Conservation (phyloP, 768 basidiomycete species). For the Leccinum barrowsii region DNA sequence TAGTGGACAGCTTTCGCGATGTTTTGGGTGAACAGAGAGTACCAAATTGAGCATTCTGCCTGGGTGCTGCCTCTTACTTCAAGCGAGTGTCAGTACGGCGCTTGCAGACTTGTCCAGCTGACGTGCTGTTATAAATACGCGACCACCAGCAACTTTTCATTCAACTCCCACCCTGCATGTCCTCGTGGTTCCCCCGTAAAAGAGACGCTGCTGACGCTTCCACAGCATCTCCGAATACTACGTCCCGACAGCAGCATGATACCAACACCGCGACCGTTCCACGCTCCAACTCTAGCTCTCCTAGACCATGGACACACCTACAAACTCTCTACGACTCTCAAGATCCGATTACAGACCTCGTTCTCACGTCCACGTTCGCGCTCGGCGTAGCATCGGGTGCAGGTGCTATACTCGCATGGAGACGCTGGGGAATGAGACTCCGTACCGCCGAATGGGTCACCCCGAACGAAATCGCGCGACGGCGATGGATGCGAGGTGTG, state of each 20-base stretch:
- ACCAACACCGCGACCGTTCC: neutral
- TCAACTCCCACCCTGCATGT: constrained; percentile 1
- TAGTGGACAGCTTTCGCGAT: no score
- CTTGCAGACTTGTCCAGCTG: neutral
- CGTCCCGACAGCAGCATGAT: neutral
- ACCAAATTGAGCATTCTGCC: no score
- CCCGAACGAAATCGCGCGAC: constrained; percentile 51
- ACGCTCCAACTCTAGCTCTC: neutral
- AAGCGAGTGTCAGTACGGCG: neutral
- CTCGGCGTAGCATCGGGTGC: constrained; percentile 17
- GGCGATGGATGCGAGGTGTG: constrained; percentile 71
- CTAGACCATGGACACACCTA: neutral
- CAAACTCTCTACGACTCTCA: neutral
- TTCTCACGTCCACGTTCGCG: constrained; percentile 8
- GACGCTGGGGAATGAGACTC: constrained; percentile 56
- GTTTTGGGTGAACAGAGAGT: no score
- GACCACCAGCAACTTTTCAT: neutral
- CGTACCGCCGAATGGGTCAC: constrained; percentile 68
- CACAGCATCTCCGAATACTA: neutral
- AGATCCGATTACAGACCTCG: neutral
- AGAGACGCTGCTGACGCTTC: neutral
- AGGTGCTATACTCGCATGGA: constrained; percentile 32
- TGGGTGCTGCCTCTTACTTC: neutral
- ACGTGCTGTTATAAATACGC: neutral
- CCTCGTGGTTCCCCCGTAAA: constrained; percentile 10